A percentile compares a stretch with the other conserved stretches of the same genome.
Evolutionary conservation across 1,139 yeast species (phyloP).

Genomic region (Kluyveromyces sp.): DNA sequence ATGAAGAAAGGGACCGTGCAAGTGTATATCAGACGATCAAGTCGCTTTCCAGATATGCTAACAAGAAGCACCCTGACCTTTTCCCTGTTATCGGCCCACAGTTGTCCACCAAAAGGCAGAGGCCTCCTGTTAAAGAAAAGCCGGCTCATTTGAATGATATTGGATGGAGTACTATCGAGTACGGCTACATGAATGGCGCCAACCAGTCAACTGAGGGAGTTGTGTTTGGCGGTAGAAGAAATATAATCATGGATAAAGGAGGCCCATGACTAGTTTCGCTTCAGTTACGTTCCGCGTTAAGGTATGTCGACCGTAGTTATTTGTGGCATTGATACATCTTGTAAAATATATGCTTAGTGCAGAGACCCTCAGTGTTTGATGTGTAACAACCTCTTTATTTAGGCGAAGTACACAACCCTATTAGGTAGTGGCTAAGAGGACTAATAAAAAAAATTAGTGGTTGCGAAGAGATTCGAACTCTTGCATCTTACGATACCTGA

Average conservation of each 20-base stretch:
- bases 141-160: conserved; percentile 32
- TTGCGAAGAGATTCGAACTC: conserved; percentile 27
- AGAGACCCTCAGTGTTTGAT: too few species aligned
- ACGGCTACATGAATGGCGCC: conserved; percentile 53
- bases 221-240: conserved; percentile 45
- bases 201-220: conserved; percentile 45
- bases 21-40: conserved; percentile 69
- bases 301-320: too few species aligned
- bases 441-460: conserved; percentile 14
- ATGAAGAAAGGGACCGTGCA: conserved; percentile 67
- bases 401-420: too few species aligned
- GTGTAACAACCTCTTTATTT: too few species aligned
- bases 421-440: too few species aligned
- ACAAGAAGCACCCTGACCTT: conserved; percentile 39
- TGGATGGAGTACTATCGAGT: conserved; percentile 52
- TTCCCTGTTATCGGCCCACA: conserved; percentile 48
- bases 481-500: conserved; percentile 27
- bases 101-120: conserved; percentile 32
- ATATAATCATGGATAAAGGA: conserved; percentile 30
- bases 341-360: too few species aligned
- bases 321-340: too few species aligned
- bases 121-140: conserved; percentile 34
- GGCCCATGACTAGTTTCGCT: too few species aligned
- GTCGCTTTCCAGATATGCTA: conserved; percentile 61
- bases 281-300: too few species aligned